A percentile compares a stretch with the other conserved stretches of the same genome.
Evolutionary conservation across 2,329 filamentous ascomycete genomes (phyloP).

Genomic region (Trichoderma sp.): DNA sequence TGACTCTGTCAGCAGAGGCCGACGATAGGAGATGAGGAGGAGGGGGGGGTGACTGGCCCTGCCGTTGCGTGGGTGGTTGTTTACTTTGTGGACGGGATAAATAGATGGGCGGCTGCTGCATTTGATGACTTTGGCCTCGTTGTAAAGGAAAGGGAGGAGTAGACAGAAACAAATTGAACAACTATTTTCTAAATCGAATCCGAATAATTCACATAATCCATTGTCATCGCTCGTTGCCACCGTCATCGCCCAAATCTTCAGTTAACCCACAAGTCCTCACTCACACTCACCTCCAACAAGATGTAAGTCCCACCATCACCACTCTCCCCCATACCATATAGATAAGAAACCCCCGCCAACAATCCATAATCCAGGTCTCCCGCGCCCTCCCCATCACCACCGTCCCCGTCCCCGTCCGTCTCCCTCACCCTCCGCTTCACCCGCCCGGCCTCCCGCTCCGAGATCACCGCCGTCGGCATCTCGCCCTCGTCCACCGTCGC

Average conservation of each 20-base stretch:
- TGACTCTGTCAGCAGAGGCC: neutral
- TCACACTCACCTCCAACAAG: neutral
- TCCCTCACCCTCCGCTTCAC: conserved; percentile 30
- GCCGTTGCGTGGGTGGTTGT: neutral
- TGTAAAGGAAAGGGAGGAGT: neutral
- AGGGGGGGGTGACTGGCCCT: neutral
- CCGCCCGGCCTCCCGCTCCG: conserved; percentile 29
- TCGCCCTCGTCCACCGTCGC: conserved; percentile 27
- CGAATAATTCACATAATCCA: neutral
- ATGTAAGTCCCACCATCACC: conserved; percentile 1
- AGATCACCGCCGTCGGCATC: conserved; percentile 34
- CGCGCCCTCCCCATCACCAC: conserved; percentile 7
- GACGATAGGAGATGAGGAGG: neutral
- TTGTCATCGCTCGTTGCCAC: too few relatives aligned
- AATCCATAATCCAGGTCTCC: neutral
- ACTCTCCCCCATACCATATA: neutral
- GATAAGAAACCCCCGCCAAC: neutral
- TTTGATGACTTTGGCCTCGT: neutral
- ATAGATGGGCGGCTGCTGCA: neutral
- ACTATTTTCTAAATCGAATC: neutral
- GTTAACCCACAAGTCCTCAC: neutral
- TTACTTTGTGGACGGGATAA: neutral
- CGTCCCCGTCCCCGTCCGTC: conserved; percentile 1
- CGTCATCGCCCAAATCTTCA: neutral
- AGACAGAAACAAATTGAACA: neutral